phyloP scores from a whole-genome alignment of 805 yeast genomes.

The Metschnikowia dekortorum region DNA sequence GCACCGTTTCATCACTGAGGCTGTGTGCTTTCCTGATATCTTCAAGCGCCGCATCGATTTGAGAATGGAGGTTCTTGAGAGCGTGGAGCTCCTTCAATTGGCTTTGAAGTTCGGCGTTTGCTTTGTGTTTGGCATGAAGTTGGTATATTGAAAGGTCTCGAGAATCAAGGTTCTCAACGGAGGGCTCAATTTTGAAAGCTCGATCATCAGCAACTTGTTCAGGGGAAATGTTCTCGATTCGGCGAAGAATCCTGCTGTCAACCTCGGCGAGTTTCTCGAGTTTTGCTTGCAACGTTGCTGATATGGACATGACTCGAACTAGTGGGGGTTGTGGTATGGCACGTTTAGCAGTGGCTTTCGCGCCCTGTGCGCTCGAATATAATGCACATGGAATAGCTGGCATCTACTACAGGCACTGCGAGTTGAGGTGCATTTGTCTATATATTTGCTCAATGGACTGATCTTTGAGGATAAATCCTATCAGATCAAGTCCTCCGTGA shows the following conservation, averaged over 20 bases:
- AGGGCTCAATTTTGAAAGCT: not conserved
- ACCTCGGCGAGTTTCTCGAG: not conserved
- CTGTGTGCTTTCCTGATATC: constrained; percentile 4
- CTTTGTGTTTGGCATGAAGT: constrained; percentile 13
- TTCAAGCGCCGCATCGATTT: constrained; percentile 18
- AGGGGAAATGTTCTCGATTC: not conserved
- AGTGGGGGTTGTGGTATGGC: not conserved
- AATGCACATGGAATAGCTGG: not conserved
- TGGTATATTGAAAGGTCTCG: constrained; percentile 10
- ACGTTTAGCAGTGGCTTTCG: not conserved
- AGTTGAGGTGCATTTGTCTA: not conserved
- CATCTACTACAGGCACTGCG: not conserved
- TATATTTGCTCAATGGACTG: not conserved
- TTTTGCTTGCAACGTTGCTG: constrained; percentile 5
- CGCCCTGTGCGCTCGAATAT: not conserved
- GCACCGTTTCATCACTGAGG: not conserved
- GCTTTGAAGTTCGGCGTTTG: constrained; percentile 8
- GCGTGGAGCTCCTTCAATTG: constrained; percentile 26
- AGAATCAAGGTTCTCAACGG: not conserved
- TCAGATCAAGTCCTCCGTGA: constrained; percentile 37
- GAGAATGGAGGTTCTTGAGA: constrained; percentile 23
- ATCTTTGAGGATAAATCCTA: no score
- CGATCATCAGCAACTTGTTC: constrained; percentile 2
- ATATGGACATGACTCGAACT: constrained; percentile 8
- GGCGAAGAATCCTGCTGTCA: not conserved